phyloP scores from a whole-genome alignment of 225 moss, liverwort and hornwort species.

The Sphagnum tenellum region DNA sequence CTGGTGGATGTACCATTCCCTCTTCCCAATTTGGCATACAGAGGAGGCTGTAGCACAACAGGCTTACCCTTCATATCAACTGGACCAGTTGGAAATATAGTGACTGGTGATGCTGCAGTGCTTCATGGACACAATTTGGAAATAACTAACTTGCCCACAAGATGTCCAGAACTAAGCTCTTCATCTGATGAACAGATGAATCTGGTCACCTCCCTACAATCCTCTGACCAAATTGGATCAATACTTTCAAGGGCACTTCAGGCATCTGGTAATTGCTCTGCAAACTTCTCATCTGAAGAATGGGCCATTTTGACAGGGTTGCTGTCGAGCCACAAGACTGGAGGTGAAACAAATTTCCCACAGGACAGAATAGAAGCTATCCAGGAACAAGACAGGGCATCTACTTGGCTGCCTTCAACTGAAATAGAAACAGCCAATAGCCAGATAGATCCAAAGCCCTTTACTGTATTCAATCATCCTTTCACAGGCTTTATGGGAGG shows the following conservation, averaged over 20 bases:
- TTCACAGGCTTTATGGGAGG: constrained; percentile 65
- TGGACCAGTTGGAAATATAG: constrained; percentile 11
- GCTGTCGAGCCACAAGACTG: constrained; percentile 24
- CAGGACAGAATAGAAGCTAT: constrained; percentile 15
- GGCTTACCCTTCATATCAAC: background rate
- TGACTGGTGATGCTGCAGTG: constrained; percentile 2
- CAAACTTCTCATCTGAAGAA: constrained; percentile 32
- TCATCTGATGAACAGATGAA: constrained; percentile 14
- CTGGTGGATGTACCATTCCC: constrained; percentile 30
- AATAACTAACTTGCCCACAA: constrained; percentile 7
- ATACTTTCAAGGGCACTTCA: constrained; percentile 8
- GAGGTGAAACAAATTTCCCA: constrained; percentile 7
- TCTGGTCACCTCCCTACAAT: constrained; percentile 4
- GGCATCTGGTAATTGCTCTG: constrained; percentile 18
- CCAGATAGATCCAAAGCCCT: constrained; percentile 20
- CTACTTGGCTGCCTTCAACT: too few species aligned
- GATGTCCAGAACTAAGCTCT: constrained; percentile 16
- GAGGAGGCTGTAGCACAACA: constrained; percentile 15
- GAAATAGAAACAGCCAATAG: constrained; percentile 41
- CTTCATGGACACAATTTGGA: constrained; percentile 12
- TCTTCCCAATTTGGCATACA: constrained; percentile 28
- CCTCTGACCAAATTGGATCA: constrained; percentile 11
- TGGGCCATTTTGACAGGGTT: constrained; percentile 32
- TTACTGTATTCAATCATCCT: constrained; percentile 63
- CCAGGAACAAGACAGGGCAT: constrained; percentile 27